Percentiles rank a stretch among this genome's conserved stretches.
Conservation (phyloP, 257 asterid species). For the Solanum clarkiae region DNA sequence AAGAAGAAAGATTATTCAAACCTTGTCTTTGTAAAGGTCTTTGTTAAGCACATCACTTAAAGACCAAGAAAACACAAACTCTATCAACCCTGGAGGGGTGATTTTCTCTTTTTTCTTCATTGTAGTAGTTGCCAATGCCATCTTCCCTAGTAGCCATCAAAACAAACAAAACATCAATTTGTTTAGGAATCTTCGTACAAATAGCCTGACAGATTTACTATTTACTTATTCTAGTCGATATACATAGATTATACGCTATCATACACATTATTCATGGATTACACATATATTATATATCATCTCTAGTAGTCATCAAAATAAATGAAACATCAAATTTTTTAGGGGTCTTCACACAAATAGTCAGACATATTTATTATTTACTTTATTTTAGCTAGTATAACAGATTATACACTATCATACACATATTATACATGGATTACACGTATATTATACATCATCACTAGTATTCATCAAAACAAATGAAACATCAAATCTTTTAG, state of each 20-base stretch:
- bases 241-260: neutral
- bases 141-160: conserved; percentile 9
- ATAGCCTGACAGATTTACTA: neutral
- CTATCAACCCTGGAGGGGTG: neutral
- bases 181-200: neutral
- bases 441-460: neutral
- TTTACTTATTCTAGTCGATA: neutral
- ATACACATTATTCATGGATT: neutral
- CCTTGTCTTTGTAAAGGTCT: conserved; percentile 25
- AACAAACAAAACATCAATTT: neutral
- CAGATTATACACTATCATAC: neutral
- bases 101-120: neutral
- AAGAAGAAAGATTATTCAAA: neutral
- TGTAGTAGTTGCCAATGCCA: neutral
- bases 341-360: neutral
- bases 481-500: too few species aligned
- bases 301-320: conserved; percentile 3
- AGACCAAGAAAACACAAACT: conserved; percentile 36
- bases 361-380: neutral
- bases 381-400: neutral
- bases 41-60: conserved; percentile 21
- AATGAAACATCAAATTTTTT: too few species aligned
- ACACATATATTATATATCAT: neutral
- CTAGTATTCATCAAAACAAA: neutral
- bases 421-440: neutral